Evolutionary conservation across 805 yeast genomes (phyloP), one percentile per base, ranked within the genome.

Genomic region (Teunomyces cretensis): DNA sequence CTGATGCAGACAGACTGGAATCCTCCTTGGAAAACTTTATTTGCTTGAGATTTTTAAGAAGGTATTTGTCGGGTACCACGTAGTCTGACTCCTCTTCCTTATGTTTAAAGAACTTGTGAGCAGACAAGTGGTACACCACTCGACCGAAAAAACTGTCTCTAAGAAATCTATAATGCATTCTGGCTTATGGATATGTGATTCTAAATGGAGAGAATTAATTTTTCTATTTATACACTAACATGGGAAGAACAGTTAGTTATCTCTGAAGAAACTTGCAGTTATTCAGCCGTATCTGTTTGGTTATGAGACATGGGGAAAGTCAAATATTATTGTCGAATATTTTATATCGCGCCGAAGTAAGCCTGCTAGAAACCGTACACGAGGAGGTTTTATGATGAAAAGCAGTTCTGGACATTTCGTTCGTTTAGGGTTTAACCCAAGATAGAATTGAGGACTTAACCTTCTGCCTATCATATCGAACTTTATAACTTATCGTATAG

Each of bases 101-200:
- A 30, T 63, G 51, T 2, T 33, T 44, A 33, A 61, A 54, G 17
- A 49, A 19, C 39, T 55, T 65, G 40, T 60, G 62, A 11, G 53
- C 46, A 9, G 68, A 59, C n/a, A 64, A 33, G 26, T 56, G 61
- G 45, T 68, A 62, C 15, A 56, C 44, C 9, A 56, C 9, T 33
- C 67, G 54, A 24, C 72, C 72, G 49, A 53, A 52, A 37, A 65
- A 65, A 40, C 64, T 56, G 38, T 64, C 68, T 54, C 65, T 62
- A 14, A 68, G 31, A 38, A 68, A 66, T 42, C 47, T 44, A 28
- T 44, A 40, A 33, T 41, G 40, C 44, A 41, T 43, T 30, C 26
- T 8, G 51, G 64, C n/a, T 17, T 16, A 7, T 17, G 32, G 22
- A 37, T 9, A 28, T 26, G 5, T 11, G 24, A 26, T n/a, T 19